These are phyloP conservation scores for Prasinococcaceae sp. DNA, from an alignment of 139 green algal species.

Conservation along the genomic window DNA sequence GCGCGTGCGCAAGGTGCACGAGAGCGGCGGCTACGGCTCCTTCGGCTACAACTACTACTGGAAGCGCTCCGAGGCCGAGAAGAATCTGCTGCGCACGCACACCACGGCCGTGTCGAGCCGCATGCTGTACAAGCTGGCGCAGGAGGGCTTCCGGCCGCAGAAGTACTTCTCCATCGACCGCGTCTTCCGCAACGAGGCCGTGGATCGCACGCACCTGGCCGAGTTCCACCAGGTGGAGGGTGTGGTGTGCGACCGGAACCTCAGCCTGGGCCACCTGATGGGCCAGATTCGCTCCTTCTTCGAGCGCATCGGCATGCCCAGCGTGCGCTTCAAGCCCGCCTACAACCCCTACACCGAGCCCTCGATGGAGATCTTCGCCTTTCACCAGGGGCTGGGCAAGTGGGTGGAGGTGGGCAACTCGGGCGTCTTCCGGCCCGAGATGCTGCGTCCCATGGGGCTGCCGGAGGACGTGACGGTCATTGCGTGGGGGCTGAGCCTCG, in stretches of 20 bases:
- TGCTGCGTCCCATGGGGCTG: slow-evolving; percentile 96
- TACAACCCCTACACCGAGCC: slow-evolving; percentile 99
- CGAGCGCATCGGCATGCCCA: slow-evolving; percentile 72
- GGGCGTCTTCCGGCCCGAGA: slow-evolving; percentile 61
- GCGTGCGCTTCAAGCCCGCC: slow-evolving; percentile 97
- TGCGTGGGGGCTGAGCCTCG: slow-evolving; percentile 88
- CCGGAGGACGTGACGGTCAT: slow-evolving; percentile 92
- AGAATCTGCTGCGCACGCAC: slow-evolving; percentile 97
- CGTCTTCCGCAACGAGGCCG: slow-evolving; percentile 97
- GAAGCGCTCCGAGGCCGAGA: slow-evolving; percentile 78
- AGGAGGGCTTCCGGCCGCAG: slow-evolving; percentile 53
- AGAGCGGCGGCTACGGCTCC: slow-evolving; percentile 71
- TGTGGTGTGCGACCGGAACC: slow-evolving; percentile 46
- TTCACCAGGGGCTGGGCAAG: slow-evolving; percentile 83
- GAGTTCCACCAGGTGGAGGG: slow-evolving; percentile 93
- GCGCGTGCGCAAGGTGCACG: slow-evolving; percentile 62
- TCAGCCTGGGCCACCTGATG: slow-evolving; percentile 88
- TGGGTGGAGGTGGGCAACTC: slow-evolving; percentile 98
- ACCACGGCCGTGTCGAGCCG: slow-evolving; percentile 91
- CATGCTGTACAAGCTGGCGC: slow-evolving; percentile 86
- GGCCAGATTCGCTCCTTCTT: slow-evolving; percentile 82
- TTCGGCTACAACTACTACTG: slow-evolving; percentile 82
- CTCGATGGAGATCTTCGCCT: slow-evolving; percentile 97
- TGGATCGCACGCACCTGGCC: slow-evolving; percentile 94
- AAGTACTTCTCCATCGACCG: slow-evolving; percentile 92